Base-by-base conservation (phyloP, 257 asterid genomes). In the Echites panduratus region DNA sequence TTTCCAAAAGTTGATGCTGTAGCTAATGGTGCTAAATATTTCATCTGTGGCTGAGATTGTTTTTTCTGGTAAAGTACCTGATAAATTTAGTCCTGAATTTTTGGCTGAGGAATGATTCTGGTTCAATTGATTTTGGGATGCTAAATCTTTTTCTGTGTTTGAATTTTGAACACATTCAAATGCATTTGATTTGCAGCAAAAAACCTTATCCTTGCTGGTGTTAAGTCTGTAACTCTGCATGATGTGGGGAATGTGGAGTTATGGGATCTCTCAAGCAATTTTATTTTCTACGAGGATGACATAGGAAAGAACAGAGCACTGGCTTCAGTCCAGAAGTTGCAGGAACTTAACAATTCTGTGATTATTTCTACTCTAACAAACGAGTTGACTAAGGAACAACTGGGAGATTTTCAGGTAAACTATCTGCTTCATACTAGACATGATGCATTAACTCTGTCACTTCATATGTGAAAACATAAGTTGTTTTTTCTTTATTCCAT, bases 201-300 rank as follows among this genome's bases (percentile, higher is more conserved):
- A 83, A 93, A 90, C 76, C 96, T 93, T 71, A 74, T 93, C 70
- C 97, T 93, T 71, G 98, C 98, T 68, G 98, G 98, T 71, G 96
- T 93, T 68, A 93, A 90, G 87, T 93, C 98, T 71, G 96, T 93
- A 83, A 90, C 96, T 1, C 79, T 93, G 85, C 96, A 93, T 54
- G 98, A 93, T 80, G 95, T 87, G 82, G 91, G 91, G 63, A 64
- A 82, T 12, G 93, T 93, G 75, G 95, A 90, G 73, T 73, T 90
- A 61, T 93, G 98, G 98, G 98, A 93, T 79, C 76, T 93, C 84
- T 90, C 97, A 1, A 83, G 98, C 81, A 93, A 86, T 85, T 93
- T 93, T 80, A 72, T 85, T 76, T 93, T 90, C 86, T 80, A 97
- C 6, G 96, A 92, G 84, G 85, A 77, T 66, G 98, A 93, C 81